Evolutionary conservation across 139 green algal genomes (phyloP).

Genomic region (Yamagishiella unicocca): DNA sequence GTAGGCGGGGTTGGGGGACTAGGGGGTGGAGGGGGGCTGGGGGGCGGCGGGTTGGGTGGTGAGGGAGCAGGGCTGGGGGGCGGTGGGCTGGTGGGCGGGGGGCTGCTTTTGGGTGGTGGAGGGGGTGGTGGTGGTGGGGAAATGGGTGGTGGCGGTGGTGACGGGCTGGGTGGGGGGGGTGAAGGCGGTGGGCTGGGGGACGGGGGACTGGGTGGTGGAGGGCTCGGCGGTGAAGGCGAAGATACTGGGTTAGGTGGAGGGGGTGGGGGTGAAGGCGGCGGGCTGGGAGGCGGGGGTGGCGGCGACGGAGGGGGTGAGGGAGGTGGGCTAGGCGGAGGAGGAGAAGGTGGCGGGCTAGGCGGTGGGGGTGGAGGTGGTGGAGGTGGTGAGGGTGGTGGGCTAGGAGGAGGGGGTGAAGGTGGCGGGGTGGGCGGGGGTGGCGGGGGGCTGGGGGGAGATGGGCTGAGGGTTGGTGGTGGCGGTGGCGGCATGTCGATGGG

Average conservation of each 20-base stretch:
- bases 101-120: not conserved
- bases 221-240: too few species aligned
- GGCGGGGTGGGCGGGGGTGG: not conserved
- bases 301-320: not conserved
- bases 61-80: not conserved
- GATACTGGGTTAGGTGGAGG: too few species aligned
- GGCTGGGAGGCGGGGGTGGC: not conserved
- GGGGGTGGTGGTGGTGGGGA: too few species aligned
- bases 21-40: not conserved
- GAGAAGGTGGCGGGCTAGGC: not conserved
- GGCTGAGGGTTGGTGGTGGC: not conserved
- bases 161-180: not conserved
- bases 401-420: not conserved
- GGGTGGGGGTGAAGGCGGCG: not conserved
- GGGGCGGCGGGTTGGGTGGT: not conserved
- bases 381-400: not conserved
- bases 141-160: too few species aligned
- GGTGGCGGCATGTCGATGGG: not conserved
- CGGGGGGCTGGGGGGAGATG: not conserved
- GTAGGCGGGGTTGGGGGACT: not conserved
- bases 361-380: not conserved
- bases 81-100: not conserved
- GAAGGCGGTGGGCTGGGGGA: not conserved
- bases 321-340: not conserved
- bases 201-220: not conserved